These are phyloP conservation scores for Debaryomyces subglobosus DNA, from an alignment of 1,139 yeast species.

Conservation along the genomic window DNA sequence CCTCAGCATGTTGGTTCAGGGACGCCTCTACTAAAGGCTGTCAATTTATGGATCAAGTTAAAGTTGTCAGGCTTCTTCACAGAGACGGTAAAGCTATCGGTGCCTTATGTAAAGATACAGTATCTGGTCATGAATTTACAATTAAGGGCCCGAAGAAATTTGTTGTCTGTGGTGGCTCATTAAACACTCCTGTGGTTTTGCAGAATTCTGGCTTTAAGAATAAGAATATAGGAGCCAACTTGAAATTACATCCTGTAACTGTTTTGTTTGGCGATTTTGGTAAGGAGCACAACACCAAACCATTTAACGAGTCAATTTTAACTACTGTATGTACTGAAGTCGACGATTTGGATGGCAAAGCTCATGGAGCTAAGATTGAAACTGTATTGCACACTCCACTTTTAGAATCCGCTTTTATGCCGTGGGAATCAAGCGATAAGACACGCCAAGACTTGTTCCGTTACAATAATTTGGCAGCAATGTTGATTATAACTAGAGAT, in stretches of 20 bases:
- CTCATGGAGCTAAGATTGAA: conserved; percentile 61
- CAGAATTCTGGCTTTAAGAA: conserved; percentile 57
- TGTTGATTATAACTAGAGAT: conserved; percentile 56
- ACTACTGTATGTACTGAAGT: conserved; percentile 53
- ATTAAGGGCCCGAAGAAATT: conserved; percentile 52
- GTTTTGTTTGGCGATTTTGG: conserved; percentile 48
- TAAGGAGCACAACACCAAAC: conserved; percentile 33
- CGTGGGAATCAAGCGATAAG: conserved; percentile 47
- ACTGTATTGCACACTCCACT: conserved; percentile 52
- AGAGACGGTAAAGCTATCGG: conserved; percentile 49
- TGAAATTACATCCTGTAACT: conserved; percentile 58
- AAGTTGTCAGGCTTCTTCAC: conserved; percentile 45
- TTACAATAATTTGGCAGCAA: conserved; percentile 44
- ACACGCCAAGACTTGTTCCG: conserved; percentile 38
- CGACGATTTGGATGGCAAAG: conserved; percentile 57
- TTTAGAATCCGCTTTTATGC: conserved; percentile 40
- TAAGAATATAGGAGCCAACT: conserved; percentile 55
- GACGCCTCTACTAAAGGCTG: conserved; percentile 55
- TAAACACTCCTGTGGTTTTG: conserved; percentile 55
- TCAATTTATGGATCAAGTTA: conserved; percentile 51
- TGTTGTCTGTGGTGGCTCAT: conserved; percentile 53
- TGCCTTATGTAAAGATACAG: conserved; percentile 36
- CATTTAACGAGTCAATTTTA: conserved; percentile 50
- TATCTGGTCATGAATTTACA: conserved; percentile 32
- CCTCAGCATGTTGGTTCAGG: conserved; percentile 54